Conservation (phyloP, 1,284 basidiomycete genomes). For the Cutaneotrichosporon cyanovorans region DNA sequence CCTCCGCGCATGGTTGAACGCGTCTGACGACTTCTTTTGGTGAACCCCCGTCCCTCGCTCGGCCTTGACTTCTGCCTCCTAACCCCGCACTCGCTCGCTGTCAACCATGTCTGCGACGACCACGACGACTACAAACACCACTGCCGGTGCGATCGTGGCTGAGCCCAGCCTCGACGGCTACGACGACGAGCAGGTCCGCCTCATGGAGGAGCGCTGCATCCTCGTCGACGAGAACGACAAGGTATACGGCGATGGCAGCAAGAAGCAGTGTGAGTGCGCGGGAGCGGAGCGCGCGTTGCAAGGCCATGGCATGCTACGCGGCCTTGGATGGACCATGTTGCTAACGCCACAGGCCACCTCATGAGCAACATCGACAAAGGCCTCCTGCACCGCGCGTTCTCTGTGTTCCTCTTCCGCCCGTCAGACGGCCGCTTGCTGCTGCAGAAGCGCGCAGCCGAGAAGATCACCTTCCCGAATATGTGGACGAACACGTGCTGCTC, state of each 20-base stretch:
- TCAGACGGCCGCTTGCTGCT: constrained; percentile 89
- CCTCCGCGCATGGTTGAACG: too few species aligned
- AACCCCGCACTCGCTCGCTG: too few species aligned
- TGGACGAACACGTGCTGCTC: constrained; percentile 99
- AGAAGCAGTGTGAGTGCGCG: constrained; percentile 81
- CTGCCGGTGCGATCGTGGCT: constrained; percentile 1
- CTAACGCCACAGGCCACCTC: constrained; percentile 64
- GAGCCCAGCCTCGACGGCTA: constrained; percentile 37
- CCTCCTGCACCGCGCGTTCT: constrained; percentile 94
- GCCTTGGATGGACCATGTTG: too few species aligned
- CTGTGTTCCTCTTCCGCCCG: constrained; percentile 92
- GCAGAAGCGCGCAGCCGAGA: constrained; percentile 90
- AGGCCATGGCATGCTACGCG: too few species aligned
- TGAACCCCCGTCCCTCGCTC: too few species aligned
- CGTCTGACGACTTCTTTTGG: too few species aligned
- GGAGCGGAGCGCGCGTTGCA: too few species aligned
- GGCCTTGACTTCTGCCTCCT: too few species aligned
- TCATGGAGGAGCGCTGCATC: constrained; percentile 98
- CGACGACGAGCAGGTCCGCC: constrained; percentile 52
- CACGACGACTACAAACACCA: neutral
- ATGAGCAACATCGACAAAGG: constrained; percentile 97
- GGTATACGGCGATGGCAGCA: constrained; percentile 83
- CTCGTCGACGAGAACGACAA: constrained; percentile 84
- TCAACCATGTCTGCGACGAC: neutral
- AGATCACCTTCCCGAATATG: constrained; percentile 99